phyloP scores from a whole-genome alignment of 495 filamentous ascomycete genomes.

The Trichocladium antarcticum region DNA sequence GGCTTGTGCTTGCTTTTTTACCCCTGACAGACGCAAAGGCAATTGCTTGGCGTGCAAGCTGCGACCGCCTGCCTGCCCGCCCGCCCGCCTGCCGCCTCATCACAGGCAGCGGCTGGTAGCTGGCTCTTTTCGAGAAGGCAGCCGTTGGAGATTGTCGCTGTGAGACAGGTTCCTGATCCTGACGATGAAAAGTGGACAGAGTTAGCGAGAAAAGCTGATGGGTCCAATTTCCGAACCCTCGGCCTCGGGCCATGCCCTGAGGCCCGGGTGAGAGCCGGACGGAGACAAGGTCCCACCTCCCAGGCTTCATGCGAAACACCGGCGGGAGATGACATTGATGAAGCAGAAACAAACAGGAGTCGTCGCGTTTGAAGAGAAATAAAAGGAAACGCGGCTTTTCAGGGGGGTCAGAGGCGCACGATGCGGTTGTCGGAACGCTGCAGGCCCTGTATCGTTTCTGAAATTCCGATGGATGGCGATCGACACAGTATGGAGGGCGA shows the following conservation, averaged over 20 bases:
- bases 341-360: slow-evolving; percentile 1
- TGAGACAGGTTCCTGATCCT: background rate
- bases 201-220: slow-evolving; percentile 9
- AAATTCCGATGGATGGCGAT: background rate
- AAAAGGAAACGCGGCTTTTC: background rate
- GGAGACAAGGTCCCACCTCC: slow-evolving; percentile 12
- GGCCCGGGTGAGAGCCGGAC: slow-evolving; percentile 9
- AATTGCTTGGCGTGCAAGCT: background rate
- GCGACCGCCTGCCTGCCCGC: too few species aligned
- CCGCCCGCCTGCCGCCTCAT: too few species aligned
- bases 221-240: slow-evolving; percentile 21
- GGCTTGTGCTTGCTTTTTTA: slow-evolving; percentile 1
- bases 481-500: background rate
- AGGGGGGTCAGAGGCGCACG: background rate
- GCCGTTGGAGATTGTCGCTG: background rate
- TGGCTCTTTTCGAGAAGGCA: too few species aligned
- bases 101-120: too few species aligned
- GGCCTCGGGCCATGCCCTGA: slow-evolving; percentile 14
- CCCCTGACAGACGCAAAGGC: slow-evolving; percentile 1
- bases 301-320: slow-evolving; percentile 10
- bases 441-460: background rate
- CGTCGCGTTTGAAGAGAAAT: background rate
- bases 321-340: slow-evolving; percentile 3
- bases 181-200: background rate
- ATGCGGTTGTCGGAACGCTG: background rate